These are phyloP conservation scores for Globisporangium spinosum DNA, from an alignment of 352 stramenopile genomes.

Conservation along the genomic window DNA sequence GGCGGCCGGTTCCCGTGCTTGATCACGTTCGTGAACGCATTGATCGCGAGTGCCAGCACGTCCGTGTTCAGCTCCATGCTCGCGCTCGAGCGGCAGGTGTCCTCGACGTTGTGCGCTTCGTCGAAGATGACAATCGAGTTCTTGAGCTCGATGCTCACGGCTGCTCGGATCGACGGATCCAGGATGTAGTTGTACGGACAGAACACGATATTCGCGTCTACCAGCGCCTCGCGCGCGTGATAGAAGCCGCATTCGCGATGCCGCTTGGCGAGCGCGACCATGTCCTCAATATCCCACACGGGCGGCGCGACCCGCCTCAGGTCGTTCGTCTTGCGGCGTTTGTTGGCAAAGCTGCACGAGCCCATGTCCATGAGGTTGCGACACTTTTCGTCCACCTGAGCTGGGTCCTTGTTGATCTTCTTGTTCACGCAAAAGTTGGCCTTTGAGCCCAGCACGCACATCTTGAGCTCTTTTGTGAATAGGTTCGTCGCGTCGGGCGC, in stretches of 20 bases:
- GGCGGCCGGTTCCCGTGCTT: conserved; percentile 53
- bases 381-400: conserved; percentile 78
- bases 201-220: conserved; percentile 75
- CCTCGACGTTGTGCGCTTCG: conserved; percentile 87
- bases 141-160: conserved; percentile 67
- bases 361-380: conserved; percentile 45
- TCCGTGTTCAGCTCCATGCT: conserved; percentile 70
- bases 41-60: conserved; percentile 44
- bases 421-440: conserved; percentile 77
- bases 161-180: conserved; percentile 66
- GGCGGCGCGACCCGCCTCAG: conserved; percentile 43
- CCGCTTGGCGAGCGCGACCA: conserved; percentile 66
- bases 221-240: conserved; percentile 43
- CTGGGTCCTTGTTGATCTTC: conserved; percentile 57
- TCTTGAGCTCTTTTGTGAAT: conserved; percentile 50
- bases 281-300: conserved; percentile 86
- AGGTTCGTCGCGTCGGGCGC: conserved; percentile 35
- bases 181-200: conserved; percentile 89
- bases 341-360: conserved; percentile 55
- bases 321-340: conserved; percentile 49
- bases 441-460: conserved; percentile 79
- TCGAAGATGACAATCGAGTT: conserved; percentile 80
- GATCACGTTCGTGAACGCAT: conserved; percentile 62
- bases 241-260: conserved; percentile 83
- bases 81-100: conserved; percentile 75